Base-by-base conservation (phyloP, 2,329 filamentous ascomycete species). In the Penicillium polonicum region DNA sequence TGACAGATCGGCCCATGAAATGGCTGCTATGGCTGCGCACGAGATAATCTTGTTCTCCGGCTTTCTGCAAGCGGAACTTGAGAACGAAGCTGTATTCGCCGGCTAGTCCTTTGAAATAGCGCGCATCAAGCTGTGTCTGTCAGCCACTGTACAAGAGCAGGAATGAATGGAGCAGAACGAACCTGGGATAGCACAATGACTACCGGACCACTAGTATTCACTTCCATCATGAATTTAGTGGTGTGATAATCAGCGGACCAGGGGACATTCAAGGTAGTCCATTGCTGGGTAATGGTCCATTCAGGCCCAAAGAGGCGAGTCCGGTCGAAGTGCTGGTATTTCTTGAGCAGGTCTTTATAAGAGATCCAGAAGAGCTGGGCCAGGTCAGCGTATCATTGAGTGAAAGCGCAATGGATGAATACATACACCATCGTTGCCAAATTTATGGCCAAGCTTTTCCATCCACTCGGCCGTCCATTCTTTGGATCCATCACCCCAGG, bases 381-480 rank as follows among this genome's bases (percentile, higher is more conserved):
- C 63, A 2, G 27, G 48, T 66, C 36, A 67, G 60, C 39, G 23
- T 39, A 2, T 17, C 36, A 2, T 17, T 27, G 15, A 25, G 3
- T 4, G 9, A 13, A n/a, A 19, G 2, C 1, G 19, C 1, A 19
- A n/a, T 35, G 2, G 5, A 5, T 19, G 23, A 44, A 36, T 19
- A 55, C 63, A 19, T 69, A 78, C 84, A 25, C 89, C 89, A 65
- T 92, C 89, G 63, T 91, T 88, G 39, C 89, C 89, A 64, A 92
- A 92, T 42, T 83, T 85, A 70, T 92, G 89, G 45, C 83, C 80
- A 0, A 94, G 80, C 65, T 88, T 86, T 59, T 85, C 76, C 74
- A 93, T 86, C 84, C 88, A 91, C 64, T 92, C 87, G 0, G 89
- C 80, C 1, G 89, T 93, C 91, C 91, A 95, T 72, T 93, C 87